Conservation (phyloP, 2,329 filamentous ascomycete species). For the Fusarium gaditjirri region DNA sequence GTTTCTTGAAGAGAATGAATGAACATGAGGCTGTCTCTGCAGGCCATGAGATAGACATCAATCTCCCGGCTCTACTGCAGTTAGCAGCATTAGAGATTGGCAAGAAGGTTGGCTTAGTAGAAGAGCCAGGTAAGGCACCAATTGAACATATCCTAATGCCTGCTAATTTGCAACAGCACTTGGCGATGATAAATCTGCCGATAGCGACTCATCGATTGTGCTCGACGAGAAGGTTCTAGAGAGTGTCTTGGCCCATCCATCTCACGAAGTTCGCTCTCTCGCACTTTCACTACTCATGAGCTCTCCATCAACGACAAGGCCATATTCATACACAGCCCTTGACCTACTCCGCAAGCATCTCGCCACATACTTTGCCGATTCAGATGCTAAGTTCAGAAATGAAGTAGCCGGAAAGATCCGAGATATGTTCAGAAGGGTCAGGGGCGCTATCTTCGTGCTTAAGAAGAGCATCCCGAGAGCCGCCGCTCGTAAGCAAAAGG, state of each 20-base stretch:
- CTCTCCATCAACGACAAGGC: slow-evolving; percentile 78
- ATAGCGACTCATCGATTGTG: slow-evolving; percentile 45
- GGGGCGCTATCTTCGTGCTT: slow-evolving; percentile 71
- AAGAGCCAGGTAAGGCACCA: slow-evolving; percentile 66
- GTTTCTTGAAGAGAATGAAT: slow-evolving; percentile 69
- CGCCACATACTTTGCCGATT: slow-evolving; percentile 79
- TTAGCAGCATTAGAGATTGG: slow-evolving; percentile 76
- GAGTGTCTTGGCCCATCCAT: slow-evolving; percentile 64
- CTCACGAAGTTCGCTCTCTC: slow-evolving; percentile 77
- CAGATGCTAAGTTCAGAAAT: slow-evolving; percentile 86
- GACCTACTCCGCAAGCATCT: slow-evolving; percentile 72
- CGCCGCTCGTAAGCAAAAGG: slow-evolving; percentile 51
- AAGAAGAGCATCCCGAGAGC: slow-evolving; percentile 56
- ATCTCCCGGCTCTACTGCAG: slow-evolving; percentile 67
- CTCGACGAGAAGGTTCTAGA: slow-evolving; percentile 60
- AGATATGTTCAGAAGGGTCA: slow-evolving; percentile 79
- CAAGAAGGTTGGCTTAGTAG: slow-evolving; percentile 75
- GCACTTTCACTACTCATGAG: slow-evolving; percentile 83
- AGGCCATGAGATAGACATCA: slow-evolving; percentile 57
- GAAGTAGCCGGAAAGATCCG: slow-evolving; percentile 80
- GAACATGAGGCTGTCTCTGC: slow-evolving; percentile 58
- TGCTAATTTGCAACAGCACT: slow-evolving; percentile 45
- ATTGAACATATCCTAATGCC: background rate
- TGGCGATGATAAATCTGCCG: slow-evolving; percentile 26
- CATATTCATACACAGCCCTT: slow-evolving; percentile 73